phyloP scores from a whole-genome alignment of 2,329 filamentous ascomycete genomes.

The Exophiala aquamarina region DNA sequence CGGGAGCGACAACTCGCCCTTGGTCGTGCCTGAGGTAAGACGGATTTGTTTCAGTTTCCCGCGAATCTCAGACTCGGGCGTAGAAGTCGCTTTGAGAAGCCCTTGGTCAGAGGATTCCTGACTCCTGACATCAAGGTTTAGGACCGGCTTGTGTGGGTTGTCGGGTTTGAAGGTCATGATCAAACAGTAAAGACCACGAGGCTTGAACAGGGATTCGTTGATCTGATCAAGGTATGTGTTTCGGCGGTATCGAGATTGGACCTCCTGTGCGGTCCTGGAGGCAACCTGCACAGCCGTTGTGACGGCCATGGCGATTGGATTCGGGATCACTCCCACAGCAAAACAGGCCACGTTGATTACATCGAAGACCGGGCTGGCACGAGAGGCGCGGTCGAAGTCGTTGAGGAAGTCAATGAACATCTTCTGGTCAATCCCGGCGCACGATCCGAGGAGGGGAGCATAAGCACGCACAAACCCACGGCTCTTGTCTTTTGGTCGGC shows the following conservation, averaged over 20 bases:
- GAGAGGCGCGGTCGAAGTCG: constrained; percentile 39
- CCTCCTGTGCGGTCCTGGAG: constrained; percentile 15
- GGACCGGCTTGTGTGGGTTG: constrained; percentile 29
- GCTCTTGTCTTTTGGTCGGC: constrained; percentile 48
- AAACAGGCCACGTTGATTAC: constrained; percentile 27
- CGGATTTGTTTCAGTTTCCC: constrained; percentile 18
- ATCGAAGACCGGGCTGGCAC: constrained; percentile 23
- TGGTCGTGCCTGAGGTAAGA: constrained; percentile 28
- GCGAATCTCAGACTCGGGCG: constrained; percentile 10
- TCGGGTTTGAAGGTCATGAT: constrained; percentile 55
- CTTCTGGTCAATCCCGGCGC: constrained; percentile 47
- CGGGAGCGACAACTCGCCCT: constrained; percentile 41
- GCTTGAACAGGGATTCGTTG: constrained; percentile 58
- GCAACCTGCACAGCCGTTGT: constrained; percentile 20
- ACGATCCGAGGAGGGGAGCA: constrained; percentile 47
- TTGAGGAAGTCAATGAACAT: constrained; percentile 52
- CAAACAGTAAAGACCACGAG: constrained; percentile 55
- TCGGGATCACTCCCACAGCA: constrained; percentile 21
- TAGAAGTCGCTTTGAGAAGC: constrained; percentile 35
- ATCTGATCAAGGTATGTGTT: constrained; percentile 58
- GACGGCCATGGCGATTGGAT: constrained; percentile 23
- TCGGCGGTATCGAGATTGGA: constrained; percentile 35
- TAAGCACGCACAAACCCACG: constrained; percentile 57
- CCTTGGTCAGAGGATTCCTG: constrained; percentile 8
- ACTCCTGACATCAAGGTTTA: constrained; percentile 35